Base-by-base conservation (phyloP, 2,329 filamentous ascomycete genomes). In the Neoscytalidium dimidiatum region DNA sequence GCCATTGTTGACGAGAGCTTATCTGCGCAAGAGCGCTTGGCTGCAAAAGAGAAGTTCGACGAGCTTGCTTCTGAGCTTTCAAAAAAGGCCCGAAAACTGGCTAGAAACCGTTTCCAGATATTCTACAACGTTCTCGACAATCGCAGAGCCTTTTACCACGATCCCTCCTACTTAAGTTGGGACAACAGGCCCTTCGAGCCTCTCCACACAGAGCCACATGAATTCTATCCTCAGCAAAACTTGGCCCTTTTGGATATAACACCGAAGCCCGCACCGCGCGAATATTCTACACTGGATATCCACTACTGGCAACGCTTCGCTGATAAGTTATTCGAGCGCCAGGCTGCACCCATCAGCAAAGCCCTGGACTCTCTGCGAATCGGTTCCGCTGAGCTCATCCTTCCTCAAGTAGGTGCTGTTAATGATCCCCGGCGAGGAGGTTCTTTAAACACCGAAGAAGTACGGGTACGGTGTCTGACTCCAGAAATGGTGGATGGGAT, bases 181-280 rank as follows among this genome's bases (percentile, higher is more conserved):
- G 92, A 96, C 75, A 83, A 85, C 1, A 87, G 93, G 17, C 78
- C 81, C 1, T 88, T 86, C 71, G 92, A 96, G 71, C 90, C 92
- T 0, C 80, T 97, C 17, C 75, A 80, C 26, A 84, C 86, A 2
- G 66, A 80, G 4, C 60, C 76, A 0, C 71, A 83, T 0, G 93
- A 96, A 68, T 89, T 92, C 71, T 92, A 83, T 74, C 92, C 92
- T 1, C 80, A 83, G 26, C 76, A 82, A 8, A 78, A 82, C 6
- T 80, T 86, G 64, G 78, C 81, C 11, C 84, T 94, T 3, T 74
- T 93, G 17, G 90, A 93, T 73, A 80, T 92, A 66, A 85, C 88
- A 68, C 90, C 91, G 3, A 83, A 84, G 4, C 66, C 72, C 13
- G 65, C 66, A 3, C 68, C 70, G 2, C 35, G 65, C 2, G 61